phyloP scores from a whole-genome alignment of 306 rosid species.

The Cajanus cajan region DNA sequence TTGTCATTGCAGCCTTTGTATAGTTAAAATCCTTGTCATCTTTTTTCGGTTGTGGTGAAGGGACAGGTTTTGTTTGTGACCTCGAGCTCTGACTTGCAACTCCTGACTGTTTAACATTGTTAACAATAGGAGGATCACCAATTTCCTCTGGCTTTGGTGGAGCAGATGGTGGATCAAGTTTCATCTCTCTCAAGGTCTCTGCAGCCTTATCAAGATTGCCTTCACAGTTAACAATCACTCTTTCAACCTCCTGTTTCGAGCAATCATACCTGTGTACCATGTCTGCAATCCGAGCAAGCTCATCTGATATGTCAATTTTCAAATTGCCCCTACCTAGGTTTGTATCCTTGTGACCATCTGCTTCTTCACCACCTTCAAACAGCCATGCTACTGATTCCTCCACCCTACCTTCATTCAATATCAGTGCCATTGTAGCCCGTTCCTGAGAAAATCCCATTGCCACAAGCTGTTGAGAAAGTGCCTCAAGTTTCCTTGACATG shows the following conservation, averaged over 20 bases:
- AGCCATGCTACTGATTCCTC: slow-evolving; percentile 92
- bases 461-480: slow-evolving; percentile 87
- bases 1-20: slow-evolving; percentile 54
- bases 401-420: slow-evolving; percentile 83
- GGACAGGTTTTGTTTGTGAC: slow-evolving; percentile 55
- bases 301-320: slow-evolving; percentile 97
- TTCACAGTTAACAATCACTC: slow-evolving; percentile 76
- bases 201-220: slow-evolving; percentile 93
- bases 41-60: slow-evolving; percentile 53
- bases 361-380: slow-evolving; percentile 70
- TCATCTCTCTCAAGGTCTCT: slow-evolving; percentile 62
- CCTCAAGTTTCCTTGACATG: slow-evolving; percentile 91
- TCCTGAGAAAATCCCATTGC: slow-evolving; percentile 92
- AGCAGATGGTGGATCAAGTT: slow-evolving; percentile 59
- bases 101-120: slow-evolving; percentile 64
- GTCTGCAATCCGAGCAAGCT: slow-evolving; percentile 71
- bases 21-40: slow-evolving; percentile 85
- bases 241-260: slow-evolving; percentile 94
- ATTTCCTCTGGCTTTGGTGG: slow-evolving; percentile 80
- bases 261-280: slow-evolving; percentile 63
- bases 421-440: slow-evolving; percentile 84
- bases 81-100: slow-evolving; percentile 51
- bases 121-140: slow-evolving; percentile 60
- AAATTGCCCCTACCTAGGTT: slow-evolving; percentile 49
- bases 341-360: slow-evolving; percentile 53